These are phyloP conservation scores for Suhomyces guaymorum DNA, from an alignment of 1,139 yeast species.

Conservation along the genomic window DNA sequence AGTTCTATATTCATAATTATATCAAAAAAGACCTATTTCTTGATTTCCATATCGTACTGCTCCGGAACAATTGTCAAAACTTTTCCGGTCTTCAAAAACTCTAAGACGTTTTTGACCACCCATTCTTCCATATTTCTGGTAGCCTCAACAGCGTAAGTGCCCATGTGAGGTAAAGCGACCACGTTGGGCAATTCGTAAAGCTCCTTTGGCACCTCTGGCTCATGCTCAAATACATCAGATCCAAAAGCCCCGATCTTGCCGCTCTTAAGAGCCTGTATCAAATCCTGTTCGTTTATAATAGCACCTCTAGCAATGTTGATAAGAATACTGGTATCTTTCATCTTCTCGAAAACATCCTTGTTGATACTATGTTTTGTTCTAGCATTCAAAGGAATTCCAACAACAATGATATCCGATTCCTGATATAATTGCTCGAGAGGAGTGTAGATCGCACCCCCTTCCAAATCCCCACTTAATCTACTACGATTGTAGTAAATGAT, in stretches of 20 bases:
- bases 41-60: conserved; percentile 28
- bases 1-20: too few species aligned
- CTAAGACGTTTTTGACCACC: conserved; percentile 48
- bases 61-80: conserved; percentile 72
- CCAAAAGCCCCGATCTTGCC: conserved; percentile 78
- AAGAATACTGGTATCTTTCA: conserved; percentile 65
- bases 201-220: conserved; percentile 69
- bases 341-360: conserved; percentile 50
- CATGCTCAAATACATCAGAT: conserved; percentile 81
- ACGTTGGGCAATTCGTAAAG: conserved; percentile 57
- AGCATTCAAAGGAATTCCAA: conserved; percentile 63
- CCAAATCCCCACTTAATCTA: conserved; percentile 53
- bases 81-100: conserved; percentile 55
- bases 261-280: conserved; percentile 59
- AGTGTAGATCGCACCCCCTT: conserved; percentile 56
- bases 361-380: conserved; percentile 62
- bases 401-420: conserved; percentile 57
- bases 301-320: conserved; percentile 77
- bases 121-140: conserved; percentile 58
- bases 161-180: conserved; percentile 77
- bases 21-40: too few species aligned
- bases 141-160: conserved; percentile 69
- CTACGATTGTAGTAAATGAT: conserved; percentile 63
- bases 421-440: conserved; percentile 56
- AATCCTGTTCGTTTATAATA: conserved; percentile 65